These are phyloP conservation scores for Xanthoparmelia taractica DNA, from an alignment of 495 filamentous ascomycete species.

Conservation along the genomic window DNA sequence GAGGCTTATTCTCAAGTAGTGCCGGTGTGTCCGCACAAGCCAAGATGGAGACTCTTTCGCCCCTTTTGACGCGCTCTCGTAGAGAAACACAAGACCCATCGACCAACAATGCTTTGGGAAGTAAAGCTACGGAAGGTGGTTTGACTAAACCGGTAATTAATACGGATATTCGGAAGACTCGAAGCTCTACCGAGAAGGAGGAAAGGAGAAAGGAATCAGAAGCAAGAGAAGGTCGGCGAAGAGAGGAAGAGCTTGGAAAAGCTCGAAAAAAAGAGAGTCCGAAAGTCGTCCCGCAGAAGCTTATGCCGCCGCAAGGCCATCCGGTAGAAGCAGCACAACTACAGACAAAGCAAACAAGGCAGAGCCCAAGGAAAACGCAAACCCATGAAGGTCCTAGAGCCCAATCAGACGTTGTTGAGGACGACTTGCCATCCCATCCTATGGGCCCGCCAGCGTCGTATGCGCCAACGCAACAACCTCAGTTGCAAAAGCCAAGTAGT, in stretches of 20 bases:
- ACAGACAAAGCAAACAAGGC: constrained; percentile 37
- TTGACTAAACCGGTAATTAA: constrained; percentile 7
- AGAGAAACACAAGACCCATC: constrained; percentile 6
- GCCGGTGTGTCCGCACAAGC: constrained; percentile 70
- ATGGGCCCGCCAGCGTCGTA: constrained; percentile 46
- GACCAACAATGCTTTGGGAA: neutral
- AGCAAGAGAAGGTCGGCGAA: constrained; percentile 48
- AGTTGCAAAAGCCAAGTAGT: constrained; percentile 48
- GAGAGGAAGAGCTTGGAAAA: constrained; percentile 53
- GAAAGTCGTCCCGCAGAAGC: constrained; percentile 31
- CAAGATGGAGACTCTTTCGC: constrained; percentile 52
- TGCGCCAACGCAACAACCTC: constrained; percentile 30
- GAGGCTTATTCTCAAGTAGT: constrained; percentile 72
- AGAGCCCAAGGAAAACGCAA: constrained; percentile 47
- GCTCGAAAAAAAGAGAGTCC: constrained; percentile 59
- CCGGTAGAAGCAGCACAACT: constrained; percentile 27
- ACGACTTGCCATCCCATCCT: constrained; percentile 44
- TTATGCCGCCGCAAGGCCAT: constrained; percentile 16
- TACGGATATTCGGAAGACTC: constrained; percentile 51
- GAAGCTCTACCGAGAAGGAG: constrained; percentile 65
- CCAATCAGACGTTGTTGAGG: constrained; percentile 26
- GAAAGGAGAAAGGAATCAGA: constrained; percentile 59
- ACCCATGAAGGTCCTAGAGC: constrained; percentile 24
- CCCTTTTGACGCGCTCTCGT: constrained; percentile 11
- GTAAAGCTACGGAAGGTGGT: neutral